These are phyloP conservation scores for Fusarium metavorans DNA, from an alignment of 2,329 filamentous ascomycete genomes.

Conservation along the genomic window DNA sequence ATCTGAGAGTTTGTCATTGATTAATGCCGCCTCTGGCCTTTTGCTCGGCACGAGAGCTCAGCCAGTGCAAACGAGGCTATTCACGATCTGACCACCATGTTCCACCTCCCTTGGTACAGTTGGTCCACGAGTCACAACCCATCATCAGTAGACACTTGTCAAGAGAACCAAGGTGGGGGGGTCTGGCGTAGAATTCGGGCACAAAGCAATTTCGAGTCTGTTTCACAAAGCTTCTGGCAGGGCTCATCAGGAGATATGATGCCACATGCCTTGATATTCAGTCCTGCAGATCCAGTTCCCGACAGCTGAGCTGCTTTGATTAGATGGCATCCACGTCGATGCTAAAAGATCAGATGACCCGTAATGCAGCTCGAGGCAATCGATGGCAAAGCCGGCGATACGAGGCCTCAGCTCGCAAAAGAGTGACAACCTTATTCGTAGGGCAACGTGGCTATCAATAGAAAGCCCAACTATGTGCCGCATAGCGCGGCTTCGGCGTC, in stretches of 20 bases:
- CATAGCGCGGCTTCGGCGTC: slow-evolving; percentile 3
- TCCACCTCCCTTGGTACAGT: neutral
- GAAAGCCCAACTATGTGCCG: neutral
- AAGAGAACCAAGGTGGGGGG: slow-evolving; percentile 9
- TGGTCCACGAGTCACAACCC: neutral
- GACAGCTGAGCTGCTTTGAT: neutral
- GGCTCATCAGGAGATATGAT: neutral
- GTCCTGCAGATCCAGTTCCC: neutral
- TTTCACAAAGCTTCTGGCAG: slow-evolving; percentile 20
- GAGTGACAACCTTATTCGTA: neutral
- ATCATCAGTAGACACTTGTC: slow-evolving; percentile 3
- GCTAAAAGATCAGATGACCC: slow-evolving; percentile 31
- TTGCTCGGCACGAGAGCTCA: slow-evolving; percentile 22
- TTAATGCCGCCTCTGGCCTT: slow-evolving; percentile 19
- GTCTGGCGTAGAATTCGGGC: neutral
- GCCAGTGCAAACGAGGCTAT: slow-evolving; percentile 3
- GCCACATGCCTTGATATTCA: slow-evolving; percentile 3
- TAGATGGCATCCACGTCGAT: slow-evolving; percentile 17
- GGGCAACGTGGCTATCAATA: neutral
- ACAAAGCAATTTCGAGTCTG: neutral
- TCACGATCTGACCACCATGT: slow-evolving; percentile 26
- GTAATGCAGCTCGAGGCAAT: neutral
- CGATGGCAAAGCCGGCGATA: slow-evolving; percentile 1
- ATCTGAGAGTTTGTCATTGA: slow-evolving; percentile 7
- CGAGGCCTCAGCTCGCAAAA: neutral